phyloP scores from a whole-genome alignment of 2,329 filamentous ascomycete genomes.

The Hypoxylon sp. region DNA sequence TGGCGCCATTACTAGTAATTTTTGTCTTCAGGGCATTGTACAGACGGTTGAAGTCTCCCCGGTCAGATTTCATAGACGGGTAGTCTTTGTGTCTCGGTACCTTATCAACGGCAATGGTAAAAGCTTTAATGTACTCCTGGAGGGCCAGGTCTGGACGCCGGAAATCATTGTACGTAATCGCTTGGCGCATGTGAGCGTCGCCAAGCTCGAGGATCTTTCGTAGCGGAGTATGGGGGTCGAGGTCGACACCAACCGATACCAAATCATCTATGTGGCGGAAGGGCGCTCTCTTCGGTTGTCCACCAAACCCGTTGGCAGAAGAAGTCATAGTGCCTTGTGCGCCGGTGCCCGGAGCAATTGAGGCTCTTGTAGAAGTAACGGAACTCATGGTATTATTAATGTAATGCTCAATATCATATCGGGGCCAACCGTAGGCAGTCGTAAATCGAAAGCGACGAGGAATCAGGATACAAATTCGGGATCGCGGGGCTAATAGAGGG shows the following conservation, averaged over 20 bases:
- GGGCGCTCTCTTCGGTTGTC: slow-evolving; percentile 52
- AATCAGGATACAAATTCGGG: neutral
- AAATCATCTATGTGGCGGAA: slow-evolving; percentile 70
- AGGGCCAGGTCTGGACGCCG: slow-evolving; percentile 81
- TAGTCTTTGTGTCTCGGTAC: slow-evolving; percentile 85
- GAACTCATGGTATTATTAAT: slow-evolving; percentile 47
- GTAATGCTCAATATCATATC: slow-evolving; percentile 24
- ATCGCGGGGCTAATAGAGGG: neutral
- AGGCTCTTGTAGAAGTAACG: slow-evolving; percentile 43
- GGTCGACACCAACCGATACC: slow-evolving; percentile 61
- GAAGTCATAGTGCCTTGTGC: slow-evolving; percentile 42
- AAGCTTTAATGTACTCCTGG: slow-evolving; percentile 86
- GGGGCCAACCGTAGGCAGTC: neutral
- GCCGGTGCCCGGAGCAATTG: slow-evolving; percentile 23
- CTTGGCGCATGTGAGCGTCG: slow-evolving; percentile 69
- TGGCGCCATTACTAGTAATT: slow-evolving; percentile 63
- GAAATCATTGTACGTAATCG: slow-evolving; percentile 74
- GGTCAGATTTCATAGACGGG: slow-evolving; percentile 71
- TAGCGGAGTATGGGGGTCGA: slow-evolving; percentile 66
- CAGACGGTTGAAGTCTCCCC: slow-evolving; percentile 62
- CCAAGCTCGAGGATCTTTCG: slow-evolving; percentile 68
- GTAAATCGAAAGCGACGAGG: neutral
- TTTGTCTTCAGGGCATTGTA: slow-evolving; percentile 67
- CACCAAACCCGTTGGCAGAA: slow-evolving; percentile 17
- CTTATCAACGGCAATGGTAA: slow-evolving; percentile 80